These are phyloP conservation scores for Ophiocordyceps australis DNA, from an alignment of 2,329 filamentous ascomycete genomes.

Conservation along the genomic window DNA sequence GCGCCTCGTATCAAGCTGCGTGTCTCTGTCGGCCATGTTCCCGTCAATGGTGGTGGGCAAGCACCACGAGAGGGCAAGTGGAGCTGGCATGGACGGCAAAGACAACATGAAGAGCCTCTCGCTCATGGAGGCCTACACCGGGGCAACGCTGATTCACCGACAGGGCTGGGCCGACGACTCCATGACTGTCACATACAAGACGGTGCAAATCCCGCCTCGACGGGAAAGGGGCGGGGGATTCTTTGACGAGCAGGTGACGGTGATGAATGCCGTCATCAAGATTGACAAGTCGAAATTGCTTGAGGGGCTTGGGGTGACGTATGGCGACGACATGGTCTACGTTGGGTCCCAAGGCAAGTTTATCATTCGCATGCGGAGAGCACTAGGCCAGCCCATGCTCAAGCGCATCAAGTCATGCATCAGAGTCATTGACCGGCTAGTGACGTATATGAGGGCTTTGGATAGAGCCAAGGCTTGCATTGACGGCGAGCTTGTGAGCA, in stretches of 20 bases:
- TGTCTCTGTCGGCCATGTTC: conserved; percentile 28
- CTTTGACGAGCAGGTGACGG: conserved; percentile 15
- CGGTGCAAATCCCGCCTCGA: no score
- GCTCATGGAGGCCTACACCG: conserved; percentile 7
- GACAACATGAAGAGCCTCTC: conserved; percentile 7
- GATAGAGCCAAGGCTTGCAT: no score
- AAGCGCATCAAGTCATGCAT: conserved; percentile 40
- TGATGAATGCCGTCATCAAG: conserved; percentile 34
- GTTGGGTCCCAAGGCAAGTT: conserved; percentile 41
- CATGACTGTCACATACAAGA: conserved; percentile 38
- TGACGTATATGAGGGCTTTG: no score
- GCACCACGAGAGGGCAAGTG: conserved; percentile 4
- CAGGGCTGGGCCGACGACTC: conserved; percentile 39
- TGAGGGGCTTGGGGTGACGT: conserved; percentile 29
- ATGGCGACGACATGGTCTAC: conserved; percentile 46
- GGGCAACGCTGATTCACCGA: conserved; percentile 7
- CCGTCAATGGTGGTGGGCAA: conserved; percentile 14
- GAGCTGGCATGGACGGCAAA: conserved; percentile 1
- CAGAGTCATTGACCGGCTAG: conserved; percentile 50
- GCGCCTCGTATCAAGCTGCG: conserved; percentile 26
- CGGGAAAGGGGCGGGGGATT: no score
- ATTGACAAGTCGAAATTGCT: conserved; percentile 36
- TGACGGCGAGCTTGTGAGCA: no score
- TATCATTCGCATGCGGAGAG: conserved; percentile 37
- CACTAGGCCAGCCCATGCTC: conserved; percentile 40